Base-by-base conservation (phyloP, 2,329 filamentous ascomycete species). In the Ramularia collo-cygni region DNA sequence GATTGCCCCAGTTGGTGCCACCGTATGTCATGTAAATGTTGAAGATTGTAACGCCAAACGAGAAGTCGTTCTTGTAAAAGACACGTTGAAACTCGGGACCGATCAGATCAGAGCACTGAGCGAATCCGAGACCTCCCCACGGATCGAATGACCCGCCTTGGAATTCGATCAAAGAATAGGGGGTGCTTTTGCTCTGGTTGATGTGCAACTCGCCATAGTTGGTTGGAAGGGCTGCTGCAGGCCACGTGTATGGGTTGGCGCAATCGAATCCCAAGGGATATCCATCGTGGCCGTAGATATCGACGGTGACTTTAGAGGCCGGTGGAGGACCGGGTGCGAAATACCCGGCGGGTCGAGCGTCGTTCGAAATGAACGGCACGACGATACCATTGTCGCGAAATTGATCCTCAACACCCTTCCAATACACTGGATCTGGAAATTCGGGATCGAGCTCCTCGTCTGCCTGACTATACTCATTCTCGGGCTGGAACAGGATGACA, bases 21-120 rank as follows among this genome's bases (percentile, higher is more conserved):
- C 85, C 85, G 49, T 74, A 85, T 1, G 74, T 79, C 85, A 89
- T 89, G 59, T 88, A 89, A 1, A 86, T 55, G 50, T 80, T 88
- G 42, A 87, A 67, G 6, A 90, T 75, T 0, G 75, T 77, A 2
- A 80, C 73, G 0, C 78, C 80, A 12, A 49, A 55, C 21, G 39
- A 42, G 38, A 51, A 55, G 34, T 57, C 47, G 37, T 58, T 59
- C 69, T 89, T 90, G 61, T 87, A 85, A 56, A 88, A 86, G 0
- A 92, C 79, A 12, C 84, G 69, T 45, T 83, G 77, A 46, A 86
- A 87, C 50, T 88, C 81, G n/a, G 79, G 68, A 46, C 83, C 83
- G 3, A 85, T 65, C 3, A 89, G 68, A 2, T 68, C 64, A 3
- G 74, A 67, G 52, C 86, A 92, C 41, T 79, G 67, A 2, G 76